Percentiles rank a stretch among this genome's conserved stretches.
Conservation (phyloP, 495 filamentous ascomycete genomes). For the Friedmanniomyces simplex region DNA sequence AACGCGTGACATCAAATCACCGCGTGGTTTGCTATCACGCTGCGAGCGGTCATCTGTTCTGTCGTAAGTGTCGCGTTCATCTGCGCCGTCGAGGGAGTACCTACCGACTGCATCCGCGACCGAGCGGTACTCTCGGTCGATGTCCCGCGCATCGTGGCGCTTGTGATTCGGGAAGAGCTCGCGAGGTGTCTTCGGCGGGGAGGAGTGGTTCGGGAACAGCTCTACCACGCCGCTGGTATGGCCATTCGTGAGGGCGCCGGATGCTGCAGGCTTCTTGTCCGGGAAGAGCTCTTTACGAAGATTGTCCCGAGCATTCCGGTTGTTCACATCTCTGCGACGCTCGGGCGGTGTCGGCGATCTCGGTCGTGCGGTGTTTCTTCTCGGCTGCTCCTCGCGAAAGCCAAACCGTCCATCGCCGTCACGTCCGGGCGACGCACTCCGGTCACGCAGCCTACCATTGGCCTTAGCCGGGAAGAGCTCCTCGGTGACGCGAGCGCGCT, state of each 20-base stretch:
- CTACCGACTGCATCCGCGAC: slow-evolving; percentile 26
- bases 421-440: slow-evolving; percentile 61
- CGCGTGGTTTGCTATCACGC: neutral
- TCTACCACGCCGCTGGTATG: neutral
- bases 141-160: slow-evolving; percentile 54
- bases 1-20: slow-evolving; percentile 19
- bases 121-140: slow-evolving; percentile 40
- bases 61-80: slow-evolving; percentile 6
- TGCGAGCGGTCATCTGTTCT: neutral
- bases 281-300: slow-evolving; percentile 28
- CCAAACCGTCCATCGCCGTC: slow-evolving; percentile 49
- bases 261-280: slow-evolving; percentile 7
- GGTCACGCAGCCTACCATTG: slow-evolving; percentile 28
- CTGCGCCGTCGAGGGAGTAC: slow-evolving; percentile 11
- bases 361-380: slow-evolving; percentile 1
- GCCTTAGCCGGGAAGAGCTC: slow-evolving; percentile 26
- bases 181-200: slow-evolving; percentile 29
- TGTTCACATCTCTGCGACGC: neutral
- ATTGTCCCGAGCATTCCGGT: slow-evolving; percentile 5
- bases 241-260: neutral
- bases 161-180: slow-evolving; percentile 67
- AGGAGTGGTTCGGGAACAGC: slow-evolving; percentile 9
- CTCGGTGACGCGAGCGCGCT: slow-evolving; percentile 17
- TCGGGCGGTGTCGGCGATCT: slow-evolving; percentile 9
- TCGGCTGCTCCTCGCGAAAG: slow-evolving; percentile 33